Percentiles rank a stretch among this genome's conserved stretches.
Conservation (phyloP, 1,284 basidiomycete genomes). For the Schizophyllum amplum region DNA sequence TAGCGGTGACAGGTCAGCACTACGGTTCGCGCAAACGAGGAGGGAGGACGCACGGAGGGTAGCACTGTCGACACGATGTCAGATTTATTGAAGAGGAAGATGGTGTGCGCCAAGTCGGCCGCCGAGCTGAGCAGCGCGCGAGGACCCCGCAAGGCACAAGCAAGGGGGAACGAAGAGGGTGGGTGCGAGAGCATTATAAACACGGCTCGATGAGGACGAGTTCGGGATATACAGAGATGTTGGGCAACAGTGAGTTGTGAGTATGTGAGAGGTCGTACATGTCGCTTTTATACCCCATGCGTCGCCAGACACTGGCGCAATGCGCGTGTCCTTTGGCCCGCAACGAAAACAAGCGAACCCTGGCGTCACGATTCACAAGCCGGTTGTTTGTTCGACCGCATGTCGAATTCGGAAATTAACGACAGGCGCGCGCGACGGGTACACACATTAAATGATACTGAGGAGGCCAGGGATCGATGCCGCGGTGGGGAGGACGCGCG, state of each 20-base stretch:
- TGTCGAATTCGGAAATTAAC: background rate
- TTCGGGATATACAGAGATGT: no score
- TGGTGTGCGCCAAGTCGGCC: background rate
- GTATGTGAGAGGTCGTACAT: no score
- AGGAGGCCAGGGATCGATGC: no score
- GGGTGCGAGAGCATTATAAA: background rate
- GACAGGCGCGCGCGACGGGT: background rate
- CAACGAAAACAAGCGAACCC: background rate
- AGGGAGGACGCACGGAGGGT: constrained; percentile 1
- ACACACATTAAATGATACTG: background rate
- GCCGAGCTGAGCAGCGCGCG: background rate
- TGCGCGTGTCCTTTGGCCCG: background rate
- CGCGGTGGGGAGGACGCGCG: background rate
- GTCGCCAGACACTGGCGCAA: no score
- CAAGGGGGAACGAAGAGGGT: background rate
- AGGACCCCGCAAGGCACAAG: background rate
- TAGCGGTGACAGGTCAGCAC: background rate
- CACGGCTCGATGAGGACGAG: no score
- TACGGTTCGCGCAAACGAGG: background rate
- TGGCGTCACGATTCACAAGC: background rate
- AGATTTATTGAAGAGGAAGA: constrained; percentile 6
- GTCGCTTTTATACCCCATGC: background rate
- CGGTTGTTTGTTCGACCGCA: background rate
- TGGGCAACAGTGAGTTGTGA: no score
- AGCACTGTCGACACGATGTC: constrained; percentile 6